Evolutionary conservation across 2,329 filamentous ascomycete species (phyloP), one percentile per base, ranked within the genome.

Genomic region (Cladosporium halotolerans): DNA sequence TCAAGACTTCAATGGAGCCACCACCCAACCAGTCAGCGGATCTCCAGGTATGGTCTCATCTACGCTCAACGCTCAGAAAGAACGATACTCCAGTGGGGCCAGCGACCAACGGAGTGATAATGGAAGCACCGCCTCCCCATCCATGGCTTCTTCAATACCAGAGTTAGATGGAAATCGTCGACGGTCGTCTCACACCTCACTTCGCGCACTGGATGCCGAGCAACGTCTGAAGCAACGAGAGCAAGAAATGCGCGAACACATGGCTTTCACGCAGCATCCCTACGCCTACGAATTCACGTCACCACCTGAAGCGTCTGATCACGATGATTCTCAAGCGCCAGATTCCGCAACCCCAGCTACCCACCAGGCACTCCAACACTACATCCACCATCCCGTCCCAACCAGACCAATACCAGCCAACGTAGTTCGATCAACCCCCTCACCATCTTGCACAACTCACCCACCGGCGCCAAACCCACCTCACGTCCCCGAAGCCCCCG

Each of bases 401-500:
- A 51, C 32, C n/a, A 51, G 48, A n/a, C 48, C 40, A 11, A 19
- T 9, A 5, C 48, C 48, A 3, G 18, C 48, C 19, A 51, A 31
- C 28, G 18, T 51, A 10, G 32, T 51, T 38, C 39, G 32, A 44
- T 28, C 48, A 14, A 44, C 40, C 1, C 31, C 40, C 4, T 51
- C 48, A 13, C 48, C 48, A 33, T 19, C 28, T 10, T 16, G 11
- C 41, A 58, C 60, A 57, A 56, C 54, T 53, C 10, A 57, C 60
- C 57, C 64, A 64, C 54, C 61, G 5, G 54, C 57, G 28, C 60
- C 60, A 14, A 41, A 57, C n/a, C 62, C 52, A 31, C 64, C 65
- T 11, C 54, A 59, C 2, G 66, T 55, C 1, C 66, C 66, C 9
- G 64, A 67, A 10, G 54, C 66, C 8, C 66, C 67, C 14, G 60